These are phyloP conservation scores for Coemansia sp. DNA, from an alignment of 192 early-diverging fungal genomes.

Conservation along the genomic window DNA sequence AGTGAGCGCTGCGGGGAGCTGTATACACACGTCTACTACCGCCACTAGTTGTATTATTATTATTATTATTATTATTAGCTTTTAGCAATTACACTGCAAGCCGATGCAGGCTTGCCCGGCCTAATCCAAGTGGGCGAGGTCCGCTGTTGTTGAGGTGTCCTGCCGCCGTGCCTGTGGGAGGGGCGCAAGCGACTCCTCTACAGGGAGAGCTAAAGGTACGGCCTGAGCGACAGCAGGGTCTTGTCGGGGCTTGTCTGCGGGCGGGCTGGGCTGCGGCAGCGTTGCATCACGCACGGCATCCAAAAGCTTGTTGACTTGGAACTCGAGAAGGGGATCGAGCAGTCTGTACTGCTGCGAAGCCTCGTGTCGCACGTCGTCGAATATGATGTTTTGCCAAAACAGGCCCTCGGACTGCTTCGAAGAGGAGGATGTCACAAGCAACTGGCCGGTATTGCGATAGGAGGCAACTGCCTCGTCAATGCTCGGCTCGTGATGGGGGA, in stretches of 20 bases:
- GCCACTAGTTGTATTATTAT: no score
- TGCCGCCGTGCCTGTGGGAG: not conserved
- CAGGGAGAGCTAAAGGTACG: not conserved
- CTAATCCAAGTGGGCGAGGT: not conserved
- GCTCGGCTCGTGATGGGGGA: not conserved
- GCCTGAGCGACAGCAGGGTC: not conserved
- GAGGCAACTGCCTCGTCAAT: not conserved
- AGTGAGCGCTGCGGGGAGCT: no score
- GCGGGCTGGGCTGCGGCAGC: slow-evolving; percentile 18
- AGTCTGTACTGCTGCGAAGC: slow-evolving; percentile 54
- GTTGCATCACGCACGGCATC: slow-evolving; percentile 38
- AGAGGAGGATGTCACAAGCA: not conserved
- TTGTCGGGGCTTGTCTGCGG: slow-evolving; percentile 1
- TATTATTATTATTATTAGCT: no score
- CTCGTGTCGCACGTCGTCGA: slow-evolving; percentile 42
- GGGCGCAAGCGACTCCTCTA: not conserved
- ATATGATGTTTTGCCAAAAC: slow-evolving; percentile 44
- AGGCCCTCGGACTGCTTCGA: slow-evolving; percentile 10
- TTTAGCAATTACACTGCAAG: no score
- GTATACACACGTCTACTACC: no score
- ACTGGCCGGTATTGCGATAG: not conserved
- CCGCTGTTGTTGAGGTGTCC: not conserved
- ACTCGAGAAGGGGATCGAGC: slow-evolving; percentile 53
- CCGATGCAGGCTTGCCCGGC: no score
- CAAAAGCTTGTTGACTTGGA: slow-evolving; percentile 49